A percentile compares a stretch with the other conserved stretches of the same genome.
These are phyloP conservation scores for Babjeviella inositovora DNA, from an alignment of 805 yeast genomes.

Conservation along the genomic window DNA sequence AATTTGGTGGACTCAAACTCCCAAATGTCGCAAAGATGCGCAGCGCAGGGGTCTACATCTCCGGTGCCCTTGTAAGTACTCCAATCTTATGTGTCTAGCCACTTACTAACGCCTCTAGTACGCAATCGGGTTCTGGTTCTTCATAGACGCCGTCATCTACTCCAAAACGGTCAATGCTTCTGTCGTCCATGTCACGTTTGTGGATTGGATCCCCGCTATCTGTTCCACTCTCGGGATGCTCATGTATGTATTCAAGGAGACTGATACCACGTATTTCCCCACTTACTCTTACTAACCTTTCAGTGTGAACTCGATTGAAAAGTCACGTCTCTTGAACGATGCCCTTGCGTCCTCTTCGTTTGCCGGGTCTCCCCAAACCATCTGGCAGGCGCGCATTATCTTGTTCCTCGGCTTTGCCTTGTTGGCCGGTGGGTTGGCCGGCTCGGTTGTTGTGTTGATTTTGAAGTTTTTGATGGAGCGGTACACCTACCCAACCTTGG, in stretches of 20 bases:
- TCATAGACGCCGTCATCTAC: slow-evolving; percentile 79
- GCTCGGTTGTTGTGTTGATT: slow-evolving; percentile 77
- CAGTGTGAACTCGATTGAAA: slow-evolving; percentile 53
- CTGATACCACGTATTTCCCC: too few species aligned
- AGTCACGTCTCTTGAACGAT: slow-evolving; percentile 34
- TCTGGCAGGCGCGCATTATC: slow-evolving; percentile 90
- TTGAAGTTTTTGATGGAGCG: slow-evolving; percentile 71
- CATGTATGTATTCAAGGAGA: slow-evolving; percentile 13
- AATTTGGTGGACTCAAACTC: slow-evolving; percentile 43
- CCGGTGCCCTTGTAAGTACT: slow-evolving; percentile 38
- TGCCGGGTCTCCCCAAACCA: slow-evolving; percentile 31
- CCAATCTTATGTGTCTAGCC: slow-evolving; percentile 12
- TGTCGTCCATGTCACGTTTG: slow-evolving; percentile 71
- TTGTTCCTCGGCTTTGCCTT: slow-evolving; percentile 85
- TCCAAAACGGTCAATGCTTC: slow-evolving; percentile 79
- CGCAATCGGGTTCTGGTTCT: slow-evolving; percentile 79
- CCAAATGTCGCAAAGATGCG: slow-evolving; percentile 62
- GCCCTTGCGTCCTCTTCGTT: slow-evolving; percentile 13
- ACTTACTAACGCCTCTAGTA: slow-evolving; percentile 16
- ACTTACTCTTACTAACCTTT: slow-evolving; percentile 1
- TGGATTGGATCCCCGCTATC: slow-evolving; percentile 91
- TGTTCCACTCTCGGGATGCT: slow-evolving; percentile 85
- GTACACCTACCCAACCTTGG: slow-evolving; percentile 72
- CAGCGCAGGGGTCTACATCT: slow-evolving; percentile 58
- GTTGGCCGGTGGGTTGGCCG: slow-evolving; percentile 88